These are phyloP conservation scores for Zoysia pacifica DNA, from an alignment of 176 grass and related monocot species.

Conservation along the genomic window DNA sequence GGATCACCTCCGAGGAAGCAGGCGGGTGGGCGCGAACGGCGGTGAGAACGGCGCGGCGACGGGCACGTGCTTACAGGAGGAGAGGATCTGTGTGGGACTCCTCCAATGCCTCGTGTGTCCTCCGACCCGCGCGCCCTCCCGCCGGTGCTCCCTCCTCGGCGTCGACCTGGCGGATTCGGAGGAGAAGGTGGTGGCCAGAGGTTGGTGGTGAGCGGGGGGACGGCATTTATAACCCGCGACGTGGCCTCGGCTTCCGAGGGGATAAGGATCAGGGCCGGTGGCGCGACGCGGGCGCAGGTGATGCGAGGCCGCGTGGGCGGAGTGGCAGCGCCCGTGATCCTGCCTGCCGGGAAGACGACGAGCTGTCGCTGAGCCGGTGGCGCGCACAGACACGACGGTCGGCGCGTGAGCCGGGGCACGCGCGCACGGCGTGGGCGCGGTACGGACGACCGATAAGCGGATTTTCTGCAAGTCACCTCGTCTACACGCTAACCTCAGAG, in stretches of 20 bases:
- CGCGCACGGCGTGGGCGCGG: neutral
- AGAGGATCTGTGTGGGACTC: neutral
- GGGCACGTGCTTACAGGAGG: neutral
- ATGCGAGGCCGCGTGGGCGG: slow-evolving; percentile 4
- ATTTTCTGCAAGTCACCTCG: no score
- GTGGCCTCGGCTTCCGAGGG: neutral
- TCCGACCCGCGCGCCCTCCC: slow-evolving; percentile 2
- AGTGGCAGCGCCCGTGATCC: neutral
- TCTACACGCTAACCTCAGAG: no score
- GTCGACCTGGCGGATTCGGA: neutral
- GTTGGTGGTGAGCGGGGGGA: neutral
- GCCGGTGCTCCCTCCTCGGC: slow-evolving; percentile 9
- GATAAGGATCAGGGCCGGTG: slow-evolving; percentile 15
- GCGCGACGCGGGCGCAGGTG: neutral
- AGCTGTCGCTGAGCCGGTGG: no score
- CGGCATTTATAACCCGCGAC: slow-evolving; percentile 30
- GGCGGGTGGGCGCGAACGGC: neutral
- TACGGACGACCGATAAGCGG: neutral
- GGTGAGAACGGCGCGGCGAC: neutral
- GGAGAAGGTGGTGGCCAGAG: neutral
- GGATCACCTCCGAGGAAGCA: slow-evolving; percentile 14
- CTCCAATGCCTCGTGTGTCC: neutral
- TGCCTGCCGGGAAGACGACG: neutral
- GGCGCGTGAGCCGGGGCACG: no score
- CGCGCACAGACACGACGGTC: no score